A percentile compares a stretch with the other conserved stretches of the same genome.
phyloP scores from a whole-genome alignment of 2,329 filamentous ascomycete genomes.

The Alternaria consortialis region DNA sequence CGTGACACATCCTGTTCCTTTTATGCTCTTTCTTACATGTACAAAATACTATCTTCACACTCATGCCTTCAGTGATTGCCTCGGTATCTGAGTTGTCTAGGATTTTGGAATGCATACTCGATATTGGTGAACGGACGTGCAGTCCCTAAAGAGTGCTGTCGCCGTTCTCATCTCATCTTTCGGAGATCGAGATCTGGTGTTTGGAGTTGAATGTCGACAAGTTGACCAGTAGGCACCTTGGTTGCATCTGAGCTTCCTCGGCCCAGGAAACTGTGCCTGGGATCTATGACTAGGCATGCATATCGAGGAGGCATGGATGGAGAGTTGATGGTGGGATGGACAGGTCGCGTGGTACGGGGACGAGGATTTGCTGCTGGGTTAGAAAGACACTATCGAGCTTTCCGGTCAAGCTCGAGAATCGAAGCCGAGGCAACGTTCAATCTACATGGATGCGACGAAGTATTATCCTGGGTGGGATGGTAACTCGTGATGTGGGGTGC shows the following conservation, averaged over 20 bases:
- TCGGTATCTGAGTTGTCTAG: neutral
- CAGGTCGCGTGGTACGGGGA: neutral
- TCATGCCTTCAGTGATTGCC: neutral
- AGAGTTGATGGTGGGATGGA: slow-evolving; percentile 2
- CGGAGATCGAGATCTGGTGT: neutral
- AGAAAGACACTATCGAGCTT: neutral
- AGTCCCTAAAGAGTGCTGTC: neutral
- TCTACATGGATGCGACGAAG: neutral
- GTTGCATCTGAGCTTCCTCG: neutral
- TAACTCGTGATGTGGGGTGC: slow-evolving; percentile 9
- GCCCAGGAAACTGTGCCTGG: neutral
- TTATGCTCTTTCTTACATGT: neutral
- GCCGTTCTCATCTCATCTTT: neutral
- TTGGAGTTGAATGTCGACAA: neutral
- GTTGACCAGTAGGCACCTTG: slow-evolving; percentile 1
- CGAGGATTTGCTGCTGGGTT: neutral
- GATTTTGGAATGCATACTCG: neutral
- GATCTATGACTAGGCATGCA: neutral
- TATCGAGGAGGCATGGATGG: neutral
- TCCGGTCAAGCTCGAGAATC: neutral
- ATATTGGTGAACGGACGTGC: neutral
- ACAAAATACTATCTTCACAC: neutral
- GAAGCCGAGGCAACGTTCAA: slow-evolving; percentile 6
- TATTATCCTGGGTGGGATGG: neutral
- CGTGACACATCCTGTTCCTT: neutral